Percentiles rank a stretch among this genome's conserved stretches.
These are phyloP conservation scores for Forsythia suspensa DNA, from an alignment of 257 asterid species.

Conservation along the genomic window DNA sequence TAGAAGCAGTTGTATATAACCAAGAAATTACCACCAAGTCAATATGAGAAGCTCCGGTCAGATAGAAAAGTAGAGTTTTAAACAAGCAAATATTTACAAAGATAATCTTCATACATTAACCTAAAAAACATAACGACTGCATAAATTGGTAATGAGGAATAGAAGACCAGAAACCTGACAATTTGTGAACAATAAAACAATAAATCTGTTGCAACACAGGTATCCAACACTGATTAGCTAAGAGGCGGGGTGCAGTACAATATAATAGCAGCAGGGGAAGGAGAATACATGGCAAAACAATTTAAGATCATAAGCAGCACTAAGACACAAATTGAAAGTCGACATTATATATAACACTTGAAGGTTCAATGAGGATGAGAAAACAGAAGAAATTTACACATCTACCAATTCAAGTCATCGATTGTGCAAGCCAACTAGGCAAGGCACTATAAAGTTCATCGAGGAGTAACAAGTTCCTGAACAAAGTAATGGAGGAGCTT, in stretches of 20 bases:
- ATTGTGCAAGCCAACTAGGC: not conserved
- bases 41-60: not conserved
- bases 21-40: not conserved
- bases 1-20: not conserved
- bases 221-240: not conserved
- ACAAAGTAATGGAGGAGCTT: slow-evolving; percentile 12
- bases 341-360: not conserved
- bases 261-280: not conserved
- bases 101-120: not conserved
- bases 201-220: not conserved
- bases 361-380: not conserved
- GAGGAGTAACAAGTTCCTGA: slow-evolving; percentile 4
- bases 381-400: not conserved
- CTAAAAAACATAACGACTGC: not conserved
- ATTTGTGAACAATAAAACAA: not conserved
- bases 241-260: not conserved
- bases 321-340: not conserved
- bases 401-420: not conserved
- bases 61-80: not conserved
- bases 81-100: not conserved
- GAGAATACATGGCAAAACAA: not conserved
- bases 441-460: not conserved
- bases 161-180: not conserved
- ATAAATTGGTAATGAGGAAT: not conserved
- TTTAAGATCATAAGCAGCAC: not conserved